phyloP scores from a whole-genome alignment of 2,329 filamentous ascomycete genomes.

The Tolypocladium amazonense region DNA sequence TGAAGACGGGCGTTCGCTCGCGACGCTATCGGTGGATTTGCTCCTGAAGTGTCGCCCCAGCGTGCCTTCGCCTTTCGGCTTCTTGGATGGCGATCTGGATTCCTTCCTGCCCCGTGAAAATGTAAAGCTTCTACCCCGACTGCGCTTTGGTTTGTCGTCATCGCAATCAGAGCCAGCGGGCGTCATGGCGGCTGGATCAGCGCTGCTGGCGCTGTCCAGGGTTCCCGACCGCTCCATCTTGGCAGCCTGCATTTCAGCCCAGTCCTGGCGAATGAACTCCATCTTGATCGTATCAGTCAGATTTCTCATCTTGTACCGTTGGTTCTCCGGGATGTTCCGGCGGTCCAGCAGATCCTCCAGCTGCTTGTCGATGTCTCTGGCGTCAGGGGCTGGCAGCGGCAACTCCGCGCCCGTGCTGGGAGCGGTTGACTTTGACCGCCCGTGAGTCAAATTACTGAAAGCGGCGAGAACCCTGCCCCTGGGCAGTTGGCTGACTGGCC shows the following conservation, averaged over 20 bases:
- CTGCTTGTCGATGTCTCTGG: constrained; percentile 44
- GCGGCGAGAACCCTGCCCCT: constrained; percentile 28
- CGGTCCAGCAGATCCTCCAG: constrained; percentile 63
- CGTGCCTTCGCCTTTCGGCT: constrained; percentile 55
- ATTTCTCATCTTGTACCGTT: constrained; percentile 89
- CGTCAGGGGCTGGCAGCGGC: constrained; percentile 42
- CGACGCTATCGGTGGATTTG: constrained; percentile 62
- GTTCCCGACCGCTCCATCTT: constrained; percentile 33
- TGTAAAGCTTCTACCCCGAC: constrained; percentile 54
- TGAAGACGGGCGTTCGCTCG: constrained; percentile 45
- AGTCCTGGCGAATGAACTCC: constrained; percentile 88
- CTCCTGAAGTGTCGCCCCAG: constrained; percentile 55
- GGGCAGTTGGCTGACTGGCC: constrained; percentile 25
- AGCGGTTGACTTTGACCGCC: constrained; percentile 24
- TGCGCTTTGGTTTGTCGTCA: constrained; percentile 40
- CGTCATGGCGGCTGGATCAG: constrained; percentile 19
- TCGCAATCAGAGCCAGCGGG: constrained; percentile 28
- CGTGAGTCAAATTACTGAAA: constrained; percentile 26
- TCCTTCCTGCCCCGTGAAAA: constrained; percentile 55
- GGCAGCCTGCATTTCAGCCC: constrained; percentile 53
- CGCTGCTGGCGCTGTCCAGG: constrained; percentile 26
- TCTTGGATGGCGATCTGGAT: constrained; percentile 63
- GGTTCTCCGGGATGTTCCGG: constrained; percentile 86
- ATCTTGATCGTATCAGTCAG: constrained; percentile 85
- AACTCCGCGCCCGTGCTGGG: constrained; percentile 15